phyloP scores from a whole-genome alignment of 31 red algal genomes.

The Porphyra umbilicalis region DNA sequence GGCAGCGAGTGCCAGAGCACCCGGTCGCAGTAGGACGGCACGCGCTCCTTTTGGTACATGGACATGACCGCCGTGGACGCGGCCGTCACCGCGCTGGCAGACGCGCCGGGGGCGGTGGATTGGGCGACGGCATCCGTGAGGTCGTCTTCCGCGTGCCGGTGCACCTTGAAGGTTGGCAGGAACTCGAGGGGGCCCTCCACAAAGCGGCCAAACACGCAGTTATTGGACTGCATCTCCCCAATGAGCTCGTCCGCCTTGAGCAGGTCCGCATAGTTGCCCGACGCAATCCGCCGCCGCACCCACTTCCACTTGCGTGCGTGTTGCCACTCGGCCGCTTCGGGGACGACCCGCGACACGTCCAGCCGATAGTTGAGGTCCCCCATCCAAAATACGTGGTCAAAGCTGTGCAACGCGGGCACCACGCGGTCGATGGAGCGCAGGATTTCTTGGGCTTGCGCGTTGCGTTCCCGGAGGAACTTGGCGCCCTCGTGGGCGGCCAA shows the following conservation, averaged over 20 bases:
- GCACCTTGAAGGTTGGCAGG: constrained; percentile 44
- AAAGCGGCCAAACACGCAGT: constrained; percentile 35
- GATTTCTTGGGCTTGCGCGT: constrained; percentile 38
- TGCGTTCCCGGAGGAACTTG: constrained; percentile 36
- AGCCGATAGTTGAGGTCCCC: constrained; percentile 56
- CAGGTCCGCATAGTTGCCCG: constrained; percentile 13
- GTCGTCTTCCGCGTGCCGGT: constrained; percentile 1
- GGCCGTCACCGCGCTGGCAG: background rate
- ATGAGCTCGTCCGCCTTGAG: constrained; percentile 33
- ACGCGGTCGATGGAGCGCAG: constrained; percentile 34
- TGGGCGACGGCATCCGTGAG: background rate
- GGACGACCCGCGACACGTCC: constrained; percentile 34
- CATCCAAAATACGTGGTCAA: constrained; percentile 39
- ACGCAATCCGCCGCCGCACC: constrained; percentile 6
- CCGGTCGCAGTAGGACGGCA: constrained; percentile 55
- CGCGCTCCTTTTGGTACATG: constrained; percentile 19
- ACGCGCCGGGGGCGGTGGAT: background rate
- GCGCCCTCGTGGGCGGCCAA: constrained; percentile 56
- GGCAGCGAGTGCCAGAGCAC: constrained; percentile 56
- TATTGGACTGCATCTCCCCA: constrained; percentile 21
- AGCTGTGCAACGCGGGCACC: constrained; percentile 36
- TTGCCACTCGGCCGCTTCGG: constrained; percentile 25
- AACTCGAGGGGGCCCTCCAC: constrained; percentile 29
- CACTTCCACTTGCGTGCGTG: constrained; percentile 27
- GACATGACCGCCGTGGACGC: background rate